These are phyloP conservation scores for Soucietia sequanensis DNA, from an alignment of 805 yeast species.

Conservation along the genomic window DNA sequence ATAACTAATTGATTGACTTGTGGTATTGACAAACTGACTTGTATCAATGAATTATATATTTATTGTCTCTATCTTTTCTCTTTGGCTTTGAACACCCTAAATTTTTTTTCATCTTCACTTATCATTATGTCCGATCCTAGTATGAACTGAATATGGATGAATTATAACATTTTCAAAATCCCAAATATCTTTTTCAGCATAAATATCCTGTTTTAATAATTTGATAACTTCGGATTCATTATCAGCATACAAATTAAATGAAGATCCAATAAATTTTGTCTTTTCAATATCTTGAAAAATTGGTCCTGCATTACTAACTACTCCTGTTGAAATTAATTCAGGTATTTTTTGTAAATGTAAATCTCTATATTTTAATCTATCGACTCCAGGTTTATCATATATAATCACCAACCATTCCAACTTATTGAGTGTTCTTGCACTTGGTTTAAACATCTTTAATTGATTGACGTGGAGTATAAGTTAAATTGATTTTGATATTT, in stretches of 20 bases:
- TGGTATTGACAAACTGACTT: too few relatives aligned
- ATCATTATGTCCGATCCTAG: constrained; percentile 8
- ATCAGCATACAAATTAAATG: constrained; percentile 56
- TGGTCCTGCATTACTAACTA: constrained; percentile 47
- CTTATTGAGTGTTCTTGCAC: background rate
- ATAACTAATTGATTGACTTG: too few relatives aligned
- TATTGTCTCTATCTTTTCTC: too few relatives aligned
- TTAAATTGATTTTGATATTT: too few relatives aligned
- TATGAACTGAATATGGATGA: constrained; percentile 40
- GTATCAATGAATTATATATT: too few relatives aligned
- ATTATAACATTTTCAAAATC: constrained; percentile 56
- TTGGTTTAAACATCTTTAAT: background rate
- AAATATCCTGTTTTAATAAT: constrained; percentile 55
- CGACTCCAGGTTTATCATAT: constrained; percentile 59
- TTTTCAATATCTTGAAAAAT: constrained; percentile 24
- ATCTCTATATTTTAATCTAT: constrained; percentile 46
- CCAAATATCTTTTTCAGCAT: constrained; percentile 63
- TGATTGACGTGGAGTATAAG: too few relatives aligned
- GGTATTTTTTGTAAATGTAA: constrained; percentile 52
- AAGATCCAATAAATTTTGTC: constrained; percentile 58
- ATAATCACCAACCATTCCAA: constrained; percentile 49
- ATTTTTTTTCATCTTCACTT: constrained; percentile 1
- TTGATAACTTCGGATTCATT: constrained; percentile 58
- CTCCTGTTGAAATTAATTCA: constrained; percentile 30
- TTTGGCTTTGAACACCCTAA: too few relatives aligned